These are phyloP conservation scores for Dalbergia oliveri DNA, from an alignment of 306 rosid species.

Conservation along the genomic window DNA sequence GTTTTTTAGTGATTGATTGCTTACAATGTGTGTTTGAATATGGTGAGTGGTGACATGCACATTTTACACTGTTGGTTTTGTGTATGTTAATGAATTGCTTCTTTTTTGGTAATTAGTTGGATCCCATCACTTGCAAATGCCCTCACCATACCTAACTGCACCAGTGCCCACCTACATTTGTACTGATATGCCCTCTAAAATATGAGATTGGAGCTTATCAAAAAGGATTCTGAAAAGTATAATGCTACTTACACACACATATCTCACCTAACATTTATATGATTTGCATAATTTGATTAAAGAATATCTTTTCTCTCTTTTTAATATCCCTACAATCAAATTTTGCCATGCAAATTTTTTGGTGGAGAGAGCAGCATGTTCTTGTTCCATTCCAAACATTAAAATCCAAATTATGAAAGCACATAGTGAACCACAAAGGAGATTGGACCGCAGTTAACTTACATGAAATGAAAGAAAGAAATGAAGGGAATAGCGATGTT, in stretches of 20 bases:
- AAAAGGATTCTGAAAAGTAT: slow-evolving; percentile 5
- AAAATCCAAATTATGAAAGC: background rate
- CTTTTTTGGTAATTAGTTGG: slow-evolving; percentile 31
- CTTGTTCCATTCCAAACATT: background rate
- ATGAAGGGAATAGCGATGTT: background rate
- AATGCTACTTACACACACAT: background rate
- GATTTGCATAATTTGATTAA: background rate
- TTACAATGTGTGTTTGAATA: slow-evolving; percentile 47
- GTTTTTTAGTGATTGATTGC: slow-evolving; percentile 52
- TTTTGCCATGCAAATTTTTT: background rate
- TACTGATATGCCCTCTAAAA: background rate
- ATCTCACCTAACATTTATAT: background rate
- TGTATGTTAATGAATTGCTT: slow-evolving; percentile 48
- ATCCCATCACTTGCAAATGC: slow-evolving; percentile 29
- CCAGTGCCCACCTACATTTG: slow-evolving; percentile 32
- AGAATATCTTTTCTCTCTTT: background rate
- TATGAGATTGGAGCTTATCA: slow-evolving; percentile 28
- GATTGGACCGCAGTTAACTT: background rate
- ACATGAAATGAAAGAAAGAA: too few relatives aligned
- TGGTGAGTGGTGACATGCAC: slow-evolving; percentile 44
- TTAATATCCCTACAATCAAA: background rate
- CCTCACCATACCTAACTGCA: slow-evolving; percentile 33
- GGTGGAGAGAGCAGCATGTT: background rate
- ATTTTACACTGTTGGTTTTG: slow-evolving; percentile 41
- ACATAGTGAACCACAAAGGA: background rate